These are phyloP conservation scores for Rosa chinensis DNA, from an alignment of 306 rosid genomes.

Conservation along the genomic window DNA sequence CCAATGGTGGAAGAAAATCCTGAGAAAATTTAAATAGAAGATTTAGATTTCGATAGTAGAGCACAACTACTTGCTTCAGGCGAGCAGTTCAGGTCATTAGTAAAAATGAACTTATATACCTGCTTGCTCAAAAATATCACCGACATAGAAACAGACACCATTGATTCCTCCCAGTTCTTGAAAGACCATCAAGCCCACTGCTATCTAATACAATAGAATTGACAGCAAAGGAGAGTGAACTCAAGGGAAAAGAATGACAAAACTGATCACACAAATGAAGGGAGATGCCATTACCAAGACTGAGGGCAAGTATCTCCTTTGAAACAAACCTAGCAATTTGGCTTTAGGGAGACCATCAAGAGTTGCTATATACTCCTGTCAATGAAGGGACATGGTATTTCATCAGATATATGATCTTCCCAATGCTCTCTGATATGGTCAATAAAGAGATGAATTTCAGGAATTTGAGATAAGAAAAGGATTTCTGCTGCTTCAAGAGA, in stretches of 20 bases:
- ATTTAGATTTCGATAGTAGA: background rate
- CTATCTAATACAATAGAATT: slow-evolving; percentile 40
- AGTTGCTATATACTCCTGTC: slow-evolving; percentile 69
- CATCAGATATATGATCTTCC: slow-evolving; percentile 10
- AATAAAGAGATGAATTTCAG: slow-evolving; percentile 2
- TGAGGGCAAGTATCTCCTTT: slow-evolving; percentile 67
- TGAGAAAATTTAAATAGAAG: slow-evolving; percentile 21
- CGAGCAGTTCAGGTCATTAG: no score
- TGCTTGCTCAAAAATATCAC: slow-evolving; percentile 71
- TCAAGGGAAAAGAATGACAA: no score
- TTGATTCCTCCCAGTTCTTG: slow-evolving; percentile 91
- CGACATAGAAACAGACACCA: slow-evolving; percentile 60
- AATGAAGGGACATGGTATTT: slow-evolving; percentile 9
- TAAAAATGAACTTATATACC: slow-evolving; percentile 34
- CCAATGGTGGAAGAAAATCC: slow-evolving; percentile 64
- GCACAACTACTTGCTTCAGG: background rate
- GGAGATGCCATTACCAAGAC: slow-evolving; percentile 45
- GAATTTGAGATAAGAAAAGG: slow-evolving; percentile 27
- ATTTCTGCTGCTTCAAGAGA: slow-evolving; percentile 77
- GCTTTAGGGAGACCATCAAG: slow-evolving; percentile 73
- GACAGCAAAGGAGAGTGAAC: no score
- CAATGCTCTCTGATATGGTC: background rate
- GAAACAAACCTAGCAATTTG: slow-evolving; percentile 63
- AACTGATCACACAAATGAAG: background rate
- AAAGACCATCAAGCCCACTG: slow-evolving; percentile 74